Evolutionary conservation across 73 alveolate species (phyloP), one percentile per base, ranked within the genome.

Genomic region (Blepharisma stoltei): DNA sequence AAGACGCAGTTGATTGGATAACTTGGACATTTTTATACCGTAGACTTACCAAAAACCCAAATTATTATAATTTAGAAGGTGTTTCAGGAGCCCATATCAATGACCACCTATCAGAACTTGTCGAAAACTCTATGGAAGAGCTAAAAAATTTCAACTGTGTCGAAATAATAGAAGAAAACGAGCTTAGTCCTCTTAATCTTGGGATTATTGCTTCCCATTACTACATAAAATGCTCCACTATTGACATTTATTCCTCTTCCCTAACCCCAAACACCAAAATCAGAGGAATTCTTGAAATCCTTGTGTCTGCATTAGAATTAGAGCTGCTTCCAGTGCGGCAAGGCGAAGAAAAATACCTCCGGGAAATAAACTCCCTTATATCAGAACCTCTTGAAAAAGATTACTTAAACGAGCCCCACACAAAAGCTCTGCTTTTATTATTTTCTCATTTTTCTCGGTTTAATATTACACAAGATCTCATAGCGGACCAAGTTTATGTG

Each of bases 11-110:
- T 9, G 99, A 97, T 81, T 98, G 99, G 99, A 67, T 97, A 25
- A 97, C 99, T 5, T 98, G 99, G 99, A 93, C 99, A 49, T 98
- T 97, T 90, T 87, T 94, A 95, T 98, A 98, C 88, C 90, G 99
- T 71, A 89, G 99, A 83, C 85, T 98, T 32, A 80, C 97, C 54
- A 84, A 96, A 81, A 98, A 98, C 77, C 99, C 99, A 6, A 97
- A 98, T 85, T 98, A 95, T 94, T 97, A 97, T 86, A 96, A 91
- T 78, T 78, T 98, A 66, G 90, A 89, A 77, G 99, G 99, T 41
- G 95, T 94, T 77, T 83, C 95, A 46, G 97, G 81, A 6, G 83
- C 78, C 54, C 95, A 91, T 78, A 83, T 92, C 45, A 93, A 89
- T 70, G 99, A 96, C 77, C 94, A 88, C 85, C 87, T 96, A 65